A percentile compares a stretch with the other conserved stretches of the same genome.
Evolutionary conservation across 1,139 yeast species (phyloP).

Genomic region (Sugiyamaella neomexicana): DNA sequence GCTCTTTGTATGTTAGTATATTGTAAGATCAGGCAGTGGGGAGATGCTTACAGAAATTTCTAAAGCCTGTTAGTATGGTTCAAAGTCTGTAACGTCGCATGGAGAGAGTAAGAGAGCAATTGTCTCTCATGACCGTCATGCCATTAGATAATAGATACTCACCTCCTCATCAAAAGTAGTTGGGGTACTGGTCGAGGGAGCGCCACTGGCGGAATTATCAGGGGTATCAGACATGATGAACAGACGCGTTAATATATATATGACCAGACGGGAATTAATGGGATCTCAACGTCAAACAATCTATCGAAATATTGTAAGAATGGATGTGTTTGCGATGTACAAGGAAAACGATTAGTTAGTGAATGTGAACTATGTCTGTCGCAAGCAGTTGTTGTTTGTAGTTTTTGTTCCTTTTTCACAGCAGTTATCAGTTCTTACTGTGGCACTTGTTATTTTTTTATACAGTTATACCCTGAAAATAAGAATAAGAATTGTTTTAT

Average conservation of each 20-base stretch:
- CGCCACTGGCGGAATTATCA: background rate
- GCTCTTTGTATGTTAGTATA: slow-evolving; percentile 23
- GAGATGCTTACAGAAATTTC: slow-evolving; percentile 18
- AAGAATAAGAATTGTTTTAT: background rate
- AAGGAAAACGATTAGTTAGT: background rate
- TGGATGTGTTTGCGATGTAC: background rate
- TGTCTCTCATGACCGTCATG: background rate
- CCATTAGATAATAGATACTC: background rate
- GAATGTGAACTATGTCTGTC: background rate
- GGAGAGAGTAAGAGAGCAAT: background rate
- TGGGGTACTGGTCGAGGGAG: background rate
- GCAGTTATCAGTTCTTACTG: background rate
- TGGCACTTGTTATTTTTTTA: background rate
- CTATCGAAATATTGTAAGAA: background rate
- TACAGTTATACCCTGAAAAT: slow-evolving; percentile 1
- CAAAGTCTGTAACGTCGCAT: background rate
- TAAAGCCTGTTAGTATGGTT: background rate
- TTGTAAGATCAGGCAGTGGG: background rate
- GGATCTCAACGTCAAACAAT: background rate
- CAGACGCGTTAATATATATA: too few relatives aligned
- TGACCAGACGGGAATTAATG: background rate
- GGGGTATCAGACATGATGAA: slow-evolving; percentile 3
- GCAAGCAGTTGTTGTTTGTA: too few relatives aligned
- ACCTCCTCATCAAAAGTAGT: slow-evolving; percentile 6
- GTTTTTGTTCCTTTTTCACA: background rate